A percentile compares a stretch with the other conserved stretches of the same genome.
Conservation (phyloP, 2,329 filamentous ascomycete species). For the Exophiala aquamarina region DNA sequence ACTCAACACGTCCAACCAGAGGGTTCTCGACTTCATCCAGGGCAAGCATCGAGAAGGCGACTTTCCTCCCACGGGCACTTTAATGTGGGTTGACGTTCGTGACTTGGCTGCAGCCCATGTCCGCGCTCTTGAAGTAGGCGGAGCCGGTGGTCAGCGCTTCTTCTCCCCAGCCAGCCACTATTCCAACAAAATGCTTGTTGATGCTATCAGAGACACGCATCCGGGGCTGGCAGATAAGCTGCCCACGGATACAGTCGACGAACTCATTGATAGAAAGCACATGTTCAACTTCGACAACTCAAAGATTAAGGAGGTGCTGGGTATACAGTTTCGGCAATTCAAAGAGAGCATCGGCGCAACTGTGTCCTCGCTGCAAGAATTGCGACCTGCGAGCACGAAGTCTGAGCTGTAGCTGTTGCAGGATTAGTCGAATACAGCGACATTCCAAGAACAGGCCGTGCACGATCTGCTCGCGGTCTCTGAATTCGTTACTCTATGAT, state of each 20-base stretch:
- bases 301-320: slow-evolving; percentile 39
- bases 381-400: no score
- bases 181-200: slow-evolving; percentile 5
- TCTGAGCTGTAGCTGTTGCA: no score
- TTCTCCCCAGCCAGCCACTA: slow-evolving; percentile 7
- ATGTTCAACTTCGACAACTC: slow-evolving; percentile 45
- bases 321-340: no score
- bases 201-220: slow-evolving; percentile 5
- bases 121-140: slow-evolving; percentile 6
- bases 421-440: no score
- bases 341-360: no score
- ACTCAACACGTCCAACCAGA: slow-evolving; percentile 38
- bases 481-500: no score
- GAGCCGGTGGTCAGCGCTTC: slow-evolving; percentile 10
- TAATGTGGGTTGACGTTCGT: slow-evolving; percentile 15
- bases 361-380: no score
- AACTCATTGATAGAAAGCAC: slow-evolving; percentile 48
- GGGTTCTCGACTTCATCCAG: slow-evolving; percentile 33
- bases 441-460: no score
- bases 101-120: slow-evolving; percentile 15
- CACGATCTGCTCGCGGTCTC: no score
- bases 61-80: slow-evolving; percentile 41
- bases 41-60: slow-evolving; percentile 31
- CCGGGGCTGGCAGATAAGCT: slow-evolving; percentile 35
- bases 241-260: slow-evolving; percentile 27